Evolutionary conservation across 148 eudicot genomes (phyloP).

Genomic region (Drosera capensis): DNA sequence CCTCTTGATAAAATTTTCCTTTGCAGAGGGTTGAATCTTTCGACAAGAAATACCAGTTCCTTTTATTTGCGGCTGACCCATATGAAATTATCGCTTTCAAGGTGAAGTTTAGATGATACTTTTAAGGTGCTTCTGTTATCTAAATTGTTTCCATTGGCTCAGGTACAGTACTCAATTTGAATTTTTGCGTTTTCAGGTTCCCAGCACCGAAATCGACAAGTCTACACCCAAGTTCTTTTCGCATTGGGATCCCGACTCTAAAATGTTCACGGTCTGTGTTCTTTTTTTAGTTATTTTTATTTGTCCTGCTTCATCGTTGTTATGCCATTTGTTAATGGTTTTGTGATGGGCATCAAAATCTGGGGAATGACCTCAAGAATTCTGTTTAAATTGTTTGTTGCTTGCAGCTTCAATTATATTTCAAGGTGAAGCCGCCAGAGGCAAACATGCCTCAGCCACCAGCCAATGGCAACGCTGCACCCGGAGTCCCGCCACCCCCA

Average conservation of each 20-base stretch:
- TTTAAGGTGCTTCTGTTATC: not conserved
- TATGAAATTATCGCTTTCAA: conserved; percentile 83
- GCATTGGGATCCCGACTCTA: conserved; percentile 97
- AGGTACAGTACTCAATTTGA: not conserved
- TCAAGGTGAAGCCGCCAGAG: conserved; percentile 90
- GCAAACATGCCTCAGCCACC: conserved; percentile 60
- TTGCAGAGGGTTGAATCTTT: conserved; percentile 75
- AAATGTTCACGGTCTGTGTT: conserved; percentile 86
- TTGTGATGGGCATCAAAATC: too few species aligned
- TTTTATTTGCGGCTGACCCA: conserved; percentile 88
- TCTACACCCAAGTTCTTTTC: conserved; percentile 94
- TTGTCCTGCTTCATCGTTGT: too few species aligned
- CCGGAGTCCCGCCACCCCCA: conserved; percentile 68
- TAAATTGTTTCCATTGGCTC: not conserved
- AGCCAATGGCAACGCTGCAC: conserved; percentile 47
- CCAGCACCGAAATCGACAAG: conserved; percentile 93
- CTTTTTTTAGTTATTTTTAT: too few species aligned
- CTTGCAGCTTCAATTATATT: conserved; percentile 80
- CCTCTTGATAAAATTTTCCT: not conserved
- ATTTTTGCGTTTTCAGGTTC: conserved; percentile 88
- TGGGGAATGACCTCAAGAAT: too few species aligned
- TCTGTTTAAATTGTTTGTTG: too few species aligned
- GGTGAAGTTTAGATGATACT: too few species aligned
- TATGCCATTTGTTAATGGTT: too few species aligned
- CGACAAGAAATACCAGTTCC: conserved; percentile 81